These are phyloP conservation scores for Cardamine chenopodiifolia DNA, from an alignment of 345 rosid species.

Conservation along the genomic window DNA sequence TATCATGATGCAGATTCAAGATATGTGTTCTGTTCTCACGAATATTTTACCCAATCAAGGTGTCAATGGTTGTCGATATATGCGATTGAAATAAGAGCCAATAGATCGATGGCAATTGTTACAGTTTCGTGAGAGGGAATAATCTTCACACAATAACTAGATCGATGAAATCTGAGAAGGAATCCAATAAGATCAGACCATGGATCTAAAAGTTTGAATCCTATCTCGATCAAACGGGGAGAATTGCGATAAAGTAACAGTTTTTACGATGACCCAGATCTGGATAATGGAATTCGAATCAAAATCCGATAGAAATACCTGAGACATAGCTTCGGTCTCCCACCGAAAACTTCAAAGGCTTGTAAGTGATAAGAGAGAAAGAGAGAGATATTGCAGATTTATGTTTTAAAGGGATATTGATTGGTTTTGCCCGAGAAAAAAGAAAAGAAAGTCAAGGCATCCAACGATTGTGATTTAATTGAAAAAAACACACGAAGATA, in stretches of 20 bases:
- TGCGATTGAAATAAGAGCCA: neutral
- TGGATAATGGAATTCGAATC: neutral
- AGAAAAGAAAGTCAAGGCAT: neutral
- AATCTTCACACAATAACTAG: neutral
- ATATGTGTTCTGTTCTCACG: neutral
- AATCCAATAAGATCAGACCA: conserved; percentile 9
- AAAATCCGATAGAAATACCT: conserved; percentile 20
- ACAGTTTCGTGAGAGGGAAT: neutral
- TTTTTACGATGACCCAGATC: conserved; percentile 32
- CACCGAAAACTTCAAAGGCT: neutral
- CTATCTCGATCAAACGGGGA: neutral
- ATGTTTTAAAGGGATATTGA: neutral
- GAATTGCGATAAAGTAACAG: conserved; percentile 15
- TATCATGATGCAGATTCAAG: neutral
- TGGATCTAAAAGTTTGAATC: neutral
- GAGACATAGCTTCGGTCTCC: conserved; percentile 36
- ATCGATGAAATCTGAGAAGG: neutral
- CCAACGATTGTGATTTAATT: neutral
- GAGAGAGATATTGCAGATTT: neutral
- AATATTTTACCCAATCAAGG: neutral
- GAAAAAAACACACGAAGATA: too few relatives aligned
- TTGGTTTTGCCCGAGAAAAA: neutral
- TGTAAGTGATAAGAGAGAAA: neutral
- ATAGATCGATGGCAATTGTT: neutral
- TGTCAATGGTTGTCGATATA: neutral